A percentile compares a stretch with the other conserved stretches of the same genome.
phyloP scores from a whole-genome alignment of 257 asterid genomes.

The Fraxinus pennsylvanica region DNA sequence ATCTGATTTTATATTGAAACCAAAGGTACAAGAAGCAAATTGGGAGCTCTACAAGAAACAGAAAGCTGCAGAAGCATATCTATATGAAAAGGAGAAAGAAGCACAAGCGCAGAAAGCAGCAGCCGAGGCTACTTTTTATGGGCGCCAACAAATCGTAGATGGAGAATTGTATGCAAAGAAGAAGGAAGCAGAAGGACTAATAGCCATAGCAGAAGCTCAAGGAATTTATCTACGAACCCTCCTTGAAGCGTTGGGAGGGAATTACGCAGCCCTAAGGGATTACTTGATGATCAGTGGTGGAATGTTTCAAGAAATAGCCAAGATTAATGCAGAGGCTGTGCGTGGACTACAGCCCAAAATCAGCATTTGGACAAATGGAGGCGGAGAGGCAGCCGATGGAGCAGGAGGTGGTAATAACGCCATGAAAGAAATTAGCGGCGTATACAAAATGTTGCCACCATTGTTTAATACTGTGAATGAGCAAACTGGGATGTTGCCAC shows the following conservation, averaged over 20 bases:
- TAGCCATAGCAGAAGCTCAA: conserved; percentile 62
- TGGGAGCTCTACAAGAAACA: conserved; percentile 70
- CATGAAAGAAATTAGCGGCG: conserved; percentile 56
- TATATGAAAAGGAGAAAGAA: conserved; percentile 56
- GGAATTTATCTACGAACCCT: conserved; percentile 48
- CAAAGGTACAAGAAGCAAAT: conserved; percentile 64
- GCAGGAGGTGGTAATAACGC: conserved; percentile 23
- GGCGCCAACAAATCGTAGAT: conserved; percentile 43
- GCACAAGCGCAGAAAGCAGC: conserved; percentile 52
- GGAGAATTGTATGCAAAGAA: conserved; percentile 55
- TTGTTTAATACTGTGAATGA: conserved; percentile 63
- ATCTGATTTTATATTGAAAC: background rate
- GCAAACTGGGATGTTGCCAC: conserved; percentile 72
- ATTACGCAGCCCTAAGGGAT: conserved; percentile 52
- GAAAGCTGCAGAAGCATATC: conserved; percentile 55
- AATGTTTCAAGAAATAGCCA: conserved; percentile 53
- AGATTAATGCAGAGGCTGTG: conserved; percentile 53
- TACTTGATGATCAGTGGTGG: conserved; percentile 64
- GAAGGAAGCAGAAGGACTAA: conserved; percentile 68
- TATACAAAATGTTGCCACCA: conserved; percentile 68
- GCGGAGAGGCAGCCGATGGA: conserved; percentile 7
- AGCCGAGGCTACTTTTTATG: conserved; percentile 50
- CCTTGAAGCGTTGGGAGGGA: conserved; percentile 55
- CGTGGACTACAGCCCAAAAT: conserved; percentile 63
- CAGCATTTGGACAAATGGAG: conserved; percentile 61